A percentile compares a stretch with the other conserved stretches of the same genome.
Conservation (phyloP, 2,329 filamentous ascomycete genomes). For the Neonectria neomacrospora region DNA sequence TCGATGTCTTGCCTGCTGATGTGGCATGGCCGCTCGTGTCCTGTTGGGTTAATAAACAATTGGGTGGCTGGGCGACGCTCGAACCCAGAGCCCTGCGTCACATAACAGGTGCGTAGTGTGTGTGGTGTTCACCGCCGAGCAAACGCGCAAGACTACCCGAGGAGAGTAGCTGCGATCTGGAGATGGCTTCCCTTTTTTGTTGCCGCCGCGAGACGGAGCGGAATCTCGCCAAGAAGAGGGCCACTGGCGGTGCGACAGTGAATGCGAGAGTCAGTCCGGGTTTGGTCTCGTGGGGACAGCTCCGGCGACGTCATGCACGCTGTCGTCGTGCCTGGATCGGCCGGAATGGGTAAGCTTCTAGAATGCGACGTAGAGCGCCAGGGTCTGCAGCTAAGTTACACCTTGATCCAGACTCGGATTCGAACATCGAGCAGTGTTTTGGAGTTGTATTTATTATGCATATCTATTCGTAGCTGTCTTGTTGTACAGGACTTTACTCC, state of each 20-base stretch:
- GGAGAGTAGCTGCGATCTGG: not conserved
- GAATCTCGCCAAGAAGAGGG: not conserved
- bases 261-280: slow-evolving; percentile 1
- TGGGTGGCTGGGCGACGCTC: slow-evolving; percentile 44
- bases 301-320: slow-evolving; percentile 15
- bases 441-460: not conserved
- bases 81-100: not conserved
- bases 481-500: slow-evolving; percentile 28
- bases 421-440: not conserved
- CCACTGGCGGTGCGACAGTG: not conserved
- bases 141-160: not conserved
- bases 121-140: not conserved
- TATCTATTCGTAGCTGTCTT: not conserved
- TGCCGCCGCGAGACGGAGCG: not conserved
- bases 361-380: slow-evolving; percentile 15
- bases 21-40: slow-evolving; percentile 37
- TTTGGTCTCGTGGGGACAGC: slow-evolving; percentile 13
- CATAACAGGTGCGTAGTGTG: slow-evolving; percentile 1
- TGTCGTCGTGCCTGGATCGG: slow-evolving; percentile 7
- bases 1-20: slow-evolving; percentile 20
- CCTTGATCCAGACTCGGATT: not conserved
- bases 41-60: slow-evolving; percentile 37
- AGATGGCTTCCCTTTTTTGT: not conserved
- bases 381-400: not conserved
- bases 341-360: slow-evolving; percentile 29